phyloP scores from a whole-genome alignment of 371 early-diverging fungal species.

The Parasitella parasitica region DNA sequence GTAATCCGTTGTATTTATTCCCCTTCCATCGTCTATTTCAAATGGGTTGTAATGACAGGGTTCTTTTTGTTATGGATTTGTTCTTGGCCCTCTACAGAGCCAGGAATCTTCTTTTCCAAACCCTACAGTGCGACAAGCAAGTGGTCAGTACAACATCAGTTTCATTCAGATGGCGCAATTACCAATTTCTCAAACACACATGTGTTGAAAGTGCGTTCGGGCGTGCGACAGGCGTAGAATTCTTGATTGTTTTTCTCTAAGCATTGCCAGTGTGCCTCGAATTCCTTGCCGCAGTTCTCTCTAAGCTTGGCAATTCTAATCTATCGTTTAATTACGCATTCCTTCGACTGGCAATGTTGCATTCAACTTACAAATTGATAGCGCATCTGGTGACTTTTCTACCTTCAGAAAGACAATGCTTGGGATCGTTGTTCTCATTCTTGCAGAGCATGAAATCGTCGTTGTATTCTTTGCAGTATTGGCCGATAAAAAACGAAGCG shows the following conservation, averaged over 20 bases:
- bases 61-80: constrained; percentile 76
- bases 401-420: constrained; percentile 90
- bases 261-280: constrained; percentile 92
- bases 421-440: constrained; percentile 85
- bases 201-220: constrained; percentile 81
- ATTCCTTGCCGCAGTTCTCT: constrained; percentile 87
- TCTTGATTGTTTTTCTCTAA: constrained; percentile 90
- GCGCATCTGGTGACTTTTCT: constrained; percentile 95
- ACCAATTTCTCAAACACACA: constrained; percentile 92
- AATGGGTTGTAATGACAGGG: constrained; percentile 58
- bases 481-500: constrained; percentile 88
- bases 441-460: constrained; percentile 98
- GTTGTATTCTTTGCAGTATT: constrained; percentile 88
- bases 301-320: constrained; percentile 81
- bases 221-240: constrained; percentile 76
- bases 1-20: too few species aligned
- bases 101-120: constrained; percentile 79
- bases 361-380: constrained; percentile 72
- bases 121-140: constrained; percentile 58
- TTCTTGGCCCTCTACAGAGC: constrained; percentile 64
- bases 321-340: background rate
- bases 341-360: background rate
- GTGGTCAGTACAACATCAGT: too few species aligned
- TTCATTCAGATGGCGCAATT: constrained; percentile 13
- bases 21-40: constrained; percentile 31